Conservation (phyloP, 2,329 filamentous ascomycete species). For the Fonsecaea monophora region DNA sequence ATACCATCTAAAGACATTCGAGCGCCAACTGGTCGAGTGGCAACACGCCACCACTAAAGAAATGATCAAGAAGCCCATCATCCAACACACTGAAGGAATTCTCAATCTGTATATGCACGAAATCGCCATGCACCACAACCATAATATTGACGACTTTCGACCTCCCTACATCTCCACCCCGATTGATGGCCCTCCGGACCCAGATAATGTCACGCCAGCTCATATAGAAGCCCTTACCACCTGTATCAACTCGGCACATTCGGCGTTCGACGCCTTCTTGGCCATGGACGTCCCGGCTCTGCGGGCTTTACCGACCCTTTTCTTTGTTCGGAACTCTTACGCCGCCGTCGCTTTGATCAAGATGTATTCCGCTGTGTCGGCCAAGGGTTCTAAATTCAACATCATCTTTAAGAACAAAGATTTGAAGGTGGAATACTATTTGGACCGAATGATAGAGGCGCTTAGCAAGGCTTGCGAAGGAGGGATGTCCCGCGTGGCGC, state of each 20-base stretch:
- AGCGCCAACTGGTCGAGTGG: constrained; percentile 69
- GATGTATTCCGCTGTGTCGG: constrained; percentile 71
- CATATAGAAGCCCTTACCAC: constrained; percentile 71
- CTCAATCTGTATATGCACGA: constrained; percentile 78
- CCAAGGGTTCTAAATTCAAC: constrained; percentile 70
- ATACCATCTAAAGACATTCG: constrained; percentile 69
- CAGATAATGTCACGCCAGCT: constrained; percentile 57
- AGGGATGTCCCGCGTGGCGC: constrained; percentile 68
- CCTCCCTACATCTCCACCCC: constrained; percentile 48
- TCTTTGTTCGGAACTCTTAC: constrained; percentile 74
- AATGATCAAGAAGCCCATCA: constrained; percentile 59
- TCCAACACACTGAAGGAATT: constrained; percentile 69
- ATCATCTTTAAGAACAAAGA: constrained; percentile 71
- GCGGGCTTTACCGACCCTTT: constrained; percentile 72
- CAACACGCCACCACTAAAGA: constrained; percentile 60
- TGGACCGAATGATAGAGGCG: constrained; percentile 73
- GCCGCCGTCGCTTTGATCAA: constrained; percentile 75
- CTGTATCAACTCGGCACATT: constrained; percentile 71
- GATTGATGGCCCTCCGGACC: constrained; percentile 41
- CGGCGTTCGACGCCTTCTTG: constrained; percentile 70
- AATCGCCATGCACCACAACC: constrained; percentile 71
- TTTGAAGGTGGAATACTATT: constrained; percentile 69
- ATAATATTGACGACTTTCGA: constrained; percentile 61
- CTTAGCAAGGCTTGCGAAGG: constrained; percentile 69
- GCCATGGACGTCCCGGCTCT: constrained; percentile 65